Evolutionary conservation across 148 eudicot species (phyloP).

Genomic region (Rhododendron simsii): DNA sequence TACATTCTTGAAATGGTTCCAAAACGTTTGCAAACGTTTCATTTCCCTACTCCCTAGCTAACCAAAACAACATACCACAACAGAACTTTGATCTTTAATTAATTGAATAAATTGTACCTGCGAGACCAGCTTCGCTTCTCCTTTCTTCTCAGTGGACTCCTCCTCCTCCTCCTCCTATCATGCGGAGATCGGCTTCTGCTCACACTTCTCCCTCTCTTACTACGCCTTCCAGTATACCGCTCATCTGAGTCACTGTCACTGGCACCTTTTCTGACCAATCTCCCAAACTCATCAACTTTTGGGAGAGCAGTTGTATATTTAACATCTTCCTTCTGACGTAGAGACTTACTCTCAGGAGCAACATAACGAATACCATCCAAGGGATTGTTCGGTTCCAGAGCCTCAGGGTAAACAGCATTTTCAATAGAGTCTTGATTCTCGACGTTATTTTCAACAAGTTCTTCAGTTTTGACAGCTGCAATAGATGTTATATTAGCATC

Average conservation of each 20-base stretch:
- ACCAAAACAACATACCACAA: not conserved
- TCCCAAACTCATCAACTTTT: constrained; percentile 89
- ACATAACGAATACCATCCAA: constrained; percentile 17
- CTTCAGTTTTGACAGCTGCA: constrained; percentile 15
- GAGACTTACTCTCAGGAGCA: constrained; percentile 24
- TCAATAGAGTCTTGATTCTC: constrained; percentile 24
- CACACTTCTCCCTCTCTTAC: constrained; percentile 60
- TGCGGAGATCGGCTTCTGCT: constrained; percentile 72
- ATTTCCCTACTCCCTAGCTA: not conserved
- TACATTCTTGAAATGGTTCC: not conserved
- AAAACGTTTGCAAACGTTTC: not conserved
- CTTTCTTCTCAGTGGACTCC: constrained; percentile 59
- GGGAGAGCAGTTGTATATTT: constrained; percentile 22
- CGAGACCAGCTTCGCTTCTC: constrained; percentile 74
- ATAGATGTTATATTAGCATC: constrained; percentile 9
- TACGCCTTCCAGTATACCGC: constrained; percentile 33
- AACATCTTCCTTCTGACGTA: constrained; percentile 26
- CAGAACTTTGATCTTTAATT: not conserved
- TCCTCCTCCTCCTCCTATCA: constrained; percentile 54
- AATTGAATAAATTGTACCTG: constrained; percentile 42
- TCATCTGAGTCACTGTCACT: constrained; percentile 81
- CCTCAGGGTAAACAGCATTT: constrained; percentile 13
- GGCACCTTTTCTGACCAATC: constrained; percentile 65
- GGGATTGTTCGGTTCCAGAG: constrained; percentile 20
- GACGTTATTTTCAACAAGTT: constrained; percentile 17